Conservation (phyloP, 2,329 filamentous ascomycete species). For the Fusarium multiceps region DNA sequence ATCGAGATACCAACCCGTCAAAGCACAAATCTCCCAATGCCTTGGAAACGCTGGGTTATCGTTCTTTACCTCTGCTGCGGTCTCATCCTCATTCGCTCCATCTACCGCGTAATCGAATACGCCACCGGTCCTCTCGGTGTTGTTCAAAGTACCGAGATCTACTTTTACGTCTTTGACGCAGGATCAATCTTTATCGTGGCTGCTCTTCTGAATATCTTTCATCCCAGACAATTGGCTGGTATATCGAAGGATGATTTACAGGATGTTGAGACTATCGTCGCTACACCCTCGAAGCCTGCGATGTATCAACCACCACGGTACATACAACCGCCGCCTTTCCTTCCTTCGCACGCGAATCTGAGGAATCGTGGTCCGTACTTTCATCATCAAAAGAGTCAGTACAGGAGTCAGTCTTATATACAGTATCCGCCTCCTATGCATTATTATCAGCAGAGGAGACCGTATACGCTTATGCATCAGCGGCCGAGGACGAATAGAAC, state of each 20-base stretch:
- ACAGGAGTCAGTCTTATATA: slow-evolving; percentile 2
- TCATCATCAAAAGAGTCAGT: not conserved
- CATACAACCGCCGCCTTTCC: not conserved
- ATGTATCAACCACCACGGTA: not conserved
- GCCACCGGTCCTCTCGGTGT: slow-evolving; percentile 47
- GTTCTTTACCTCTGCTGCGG: slow-evolving; percentile 38
- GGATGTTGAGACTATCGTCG: not conserved
- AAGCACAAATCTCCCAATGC: slow-evolving; percentile 29
- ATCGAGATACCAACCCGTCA: slow-evolving; percentile 1
- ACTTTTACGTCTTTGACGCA: slow-evolving; percentile 52
- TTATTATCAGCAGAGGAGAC: slow-evolving; percentile 22
- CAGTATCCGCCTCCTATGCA: slow-evolving; percentile 16
- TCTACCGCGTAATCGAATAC: slow-evolving; percentile 57
- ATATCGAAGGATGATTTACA: not conserved
- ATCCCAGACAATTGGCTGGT: slow-evolving; percentile 15
- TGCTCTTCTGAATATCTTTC: slow-evolving; percentile 31
- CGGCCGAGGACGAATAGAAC: slow-evolving; percentile 23
- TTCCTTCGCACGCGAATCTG: slow-evolving; percentile 7
- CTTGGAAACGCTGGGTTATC: slow-evolving; percentile 44
- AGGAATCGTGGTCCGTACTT: slow-evolving; percentile 1
- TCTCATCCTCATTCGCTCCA: slow-evolving; percentile 53
- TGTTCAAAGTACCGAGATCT: slow-evolving; percentile 48
- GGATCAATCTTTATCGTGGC: slow-evolving; percentile 45
- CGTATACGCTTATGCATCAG: not conserved
- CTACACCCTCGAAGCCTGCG: not conserved